Base-by-base conservation (phyloP, 352 stramenopile genomes). In the Globisporangium yorkense region DNA sequence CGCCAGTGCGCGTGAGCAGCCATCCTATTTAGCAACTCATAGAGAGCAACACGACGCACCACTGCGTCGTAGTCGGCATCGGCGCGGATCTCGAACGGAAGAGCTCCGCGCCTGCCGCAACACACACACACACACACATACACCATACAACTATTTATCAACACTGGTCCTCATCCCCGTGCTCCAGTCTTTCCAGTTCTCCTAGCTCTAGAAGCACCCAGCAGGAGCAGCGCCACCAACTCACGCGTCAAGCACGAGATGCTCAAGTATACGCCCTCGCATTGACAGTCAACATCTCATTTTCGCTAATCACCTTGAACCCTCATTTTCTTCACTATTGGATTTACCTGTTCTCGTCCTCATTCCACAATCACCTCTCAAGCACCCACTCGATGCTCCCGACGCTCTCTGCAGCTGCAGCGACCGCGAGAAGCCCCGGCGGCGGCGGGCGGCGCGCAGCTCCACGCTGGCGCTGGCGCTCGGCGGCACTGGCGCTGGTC, bases 401-500 rank as follows among this genome's bases (percentile, higher is more conserved):
- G 8, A 21, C 24, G 29, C 21, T 31, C 50, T 27, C 24, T 27
- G 24, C 24, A 27, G 24, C 24, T 27, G 9, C 53, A 8, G 27
- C 33, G 21, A 27, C 43, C 20, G n/a, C 43, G n/a, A 20, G 43
- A 48, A 48, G 33, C 21, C n/a, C 51, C 10, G 15, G 35, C 51
- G 58, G 18, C 63, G 60, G 51, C 54, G 47, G 33, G 56, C 53
- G 45, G 57, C 43, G 51, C 51, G 53, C 57, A 65, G 58, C 54
- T 55, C 40, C 70, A 33, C 29, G 13, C 54, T 63, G 45, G 54
- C 55, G 53, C 51, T 63, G 62, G 56, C 58, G 63, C n/a, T 62
- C 51, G 7, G 12, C 70, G 8, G 20, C 57, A 21, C 41, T 66
- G 12, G 35, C 33, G 35, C 40, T 60, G 31, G 59, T 54, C 41